A percentile compares a stretch with the other conserved stretches of the same genome.
Conservation (phyloP, 2,329 filamentous ascomycete genomes). For the Xylariomycetidae sp. region DNA sequence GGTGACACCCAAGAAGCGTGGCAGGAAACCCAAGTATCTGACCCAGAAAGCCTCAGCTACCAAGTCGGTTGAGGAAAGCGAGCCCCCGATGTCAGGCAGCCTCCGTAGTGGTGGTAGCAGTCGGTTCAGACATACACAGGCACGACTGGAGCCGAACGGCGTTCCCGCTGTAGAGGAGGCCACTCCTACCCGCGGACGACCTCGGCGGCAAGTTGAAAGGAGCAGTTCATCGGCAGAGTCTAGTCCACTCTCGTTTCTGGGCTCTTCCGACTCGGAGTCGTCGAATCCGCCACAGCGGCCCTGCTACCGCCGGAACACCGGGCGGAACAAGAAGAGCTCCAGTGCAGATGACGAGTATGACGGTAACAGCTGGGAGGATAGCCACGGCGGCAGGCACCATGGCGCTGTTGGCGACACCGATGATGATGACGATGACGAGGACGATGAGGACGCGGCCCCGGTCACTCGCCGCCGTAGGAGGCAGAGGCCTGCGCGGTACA, state of each 20-base stretch:
- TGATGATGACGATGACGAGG: slow-evolving; percentile 18
- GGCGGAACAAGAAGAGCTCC: slow-evolving; percentile 11
- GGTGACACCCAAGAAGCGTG: slow-evolving; percentile 17
- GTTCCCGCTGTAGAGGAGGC: slow-evolving; percentile 13
- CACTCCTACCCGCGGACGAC: slow-evolving; percentile 15
- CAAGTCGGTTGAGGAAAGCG: background rate
- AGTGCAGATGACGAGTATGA: slow-evolving; percentile 23
- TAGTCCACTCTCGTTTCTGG: slow-evolving; percentile 23
- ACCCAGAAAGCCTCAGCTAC: background rate
- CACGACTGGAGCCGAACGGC: slow-evolving; percentile 19
- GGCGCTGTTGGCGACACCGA: slow-evolving; percentile 16
- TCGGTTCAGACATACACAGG: slow-evolving; percentile 21
- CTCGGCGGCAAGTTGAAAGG: slow-evolving; percentile 12
- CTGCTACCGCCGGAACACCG: slow-evolving; percentile 10
- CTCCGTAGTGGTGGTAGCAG: background rate
- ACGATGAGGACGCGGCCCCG: slow-evolving; percentile 10
- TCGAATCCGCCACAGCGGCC: slow-evolving; percentile 16
- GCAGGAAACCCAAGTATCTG: slow-evolving; percentile 19
- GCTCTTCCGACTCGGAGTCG: slow-evolving; percentile 6
- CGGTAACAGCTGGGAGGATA: slow-evolving; percentile 22
- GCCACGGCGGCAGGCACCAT: slow-evolving; percentile 14
- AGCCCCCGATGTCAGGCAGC: background rate
- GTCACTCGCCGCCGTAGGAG: slow-evolving; percentile 16
- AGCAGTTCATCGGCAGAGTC: slow-evolving; percentile 20
- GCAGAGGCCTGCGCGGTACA: slow-evolving; percentile 23